Evolutionary conservation across 129 eudicot species (phyloP).

Genomic region (Arctium lappa): DNA sequence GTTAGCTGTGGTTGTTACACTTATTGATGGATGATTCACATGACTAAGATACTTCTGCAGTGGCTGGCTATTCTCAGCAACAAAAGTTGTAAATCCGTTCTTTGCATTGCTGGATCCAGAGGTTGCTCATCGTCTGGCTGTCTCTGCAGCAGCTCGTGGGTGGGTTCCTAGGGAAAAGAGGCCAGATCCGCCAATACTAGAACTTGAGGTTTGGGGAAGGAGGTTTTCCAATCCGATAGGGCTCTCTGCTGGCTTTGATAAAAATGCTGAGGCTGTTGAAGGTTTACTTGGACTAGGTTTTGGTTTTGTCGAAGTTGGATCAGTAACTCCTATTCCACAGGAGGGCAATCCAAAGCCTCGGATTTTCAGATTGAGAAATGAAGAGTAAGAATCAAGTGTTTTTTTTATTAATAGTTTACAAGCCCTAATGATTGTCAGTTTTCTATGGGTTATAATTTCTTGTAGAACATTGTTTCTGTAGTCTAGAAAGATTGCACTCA

Average conservation of each 20-base stretch:
- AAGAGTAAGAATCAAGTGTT: constrained; percentile 55
- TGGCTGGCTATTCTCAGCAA: constrained; percentile 96
- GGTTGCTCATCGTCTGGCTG: constrained; percentile 84
- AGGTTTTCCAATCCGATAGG: constrained; percentile 94
- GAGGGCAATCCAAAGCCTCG: constrained; percentile 99
- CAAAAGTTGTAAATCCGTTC: constrained; percentile 92
- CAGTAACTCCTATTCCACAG: constrained; percentile 94
- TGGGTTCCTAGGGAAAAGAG: constrained; percentile 97
- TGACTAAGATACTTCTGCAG: constrained; percentile 44
- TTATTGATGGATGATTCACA: constrained; percentile 9
- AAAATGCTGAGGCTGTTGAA: constrained; percentile 97
- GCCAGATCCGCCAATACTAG: constrained; percentile 73
- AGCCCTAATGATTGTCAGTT: neutral
- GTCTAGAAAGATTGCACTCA: neutral
- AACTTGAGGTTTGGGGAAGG: constrained; percentile 93
- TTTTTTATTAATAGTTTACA: neutral
- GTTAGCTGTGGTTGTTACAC: neutral
- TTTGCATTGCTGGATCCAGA: constrained; percentile 93
- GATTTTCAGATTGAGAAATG: constrained; percentile 70
- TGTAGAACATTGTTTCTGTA: neutral
- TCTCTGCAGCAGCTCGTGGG: constrained; percentile 93
- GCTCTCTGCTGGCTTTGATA: constrained; percentile 96
- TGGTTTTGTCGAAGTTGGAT: constrained; percentile 96
- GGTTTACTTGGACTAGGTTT: constrained; percentile 96
- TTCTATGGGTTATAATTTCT: neutral